Evolutionary conservation across 176 grass and related monocot species (phyloP), one percentile per base, ranked within the genome.

Genomic region (Bothriochloa decipiens): DNA sequence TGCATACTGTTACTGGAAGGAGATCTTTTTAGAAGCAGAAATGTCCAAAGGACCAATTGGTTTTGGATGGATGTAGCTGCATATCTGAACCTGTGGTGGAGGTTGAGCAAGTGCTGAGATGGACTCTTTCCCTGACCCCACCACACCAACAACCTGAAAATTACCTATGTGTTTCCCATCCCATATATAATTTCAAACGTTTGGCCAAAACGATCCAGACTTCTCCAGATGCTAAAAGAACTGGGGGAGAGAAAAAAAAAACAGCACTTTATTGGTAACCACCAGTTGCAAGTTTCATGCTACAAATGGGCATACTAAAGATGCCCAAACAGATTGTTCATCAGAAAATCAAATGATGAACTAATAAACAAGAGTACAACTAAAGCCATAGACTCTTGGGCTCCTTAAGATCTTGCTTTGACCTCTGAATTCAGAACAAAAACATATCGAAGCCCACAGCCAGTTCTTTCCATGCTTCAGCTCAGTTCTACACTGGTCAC

Each of bases 1-100:
- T 71, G 69, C 32, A 55, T 70, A 83, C 74, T 70, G 47, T 86
- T 83, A 62, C 17, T 76, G 17, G 11, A 77, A 52, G 35, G 63
- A 50, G 89, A 84, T 81, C 64, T 40, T 79, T 80, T 74, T 47
- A 42, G 52, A 75, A 53, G 62, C 37, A 78, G 82, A 85, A 85
- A 84, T 43, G 75, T 87, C 89, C 84, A 87, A 72, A 57, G 53
- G 69, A 55, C 80, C 53, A 39, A 55, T 66, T 68, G 71, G 57
- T 72, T 92, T 89, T 27, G 84, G 86, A 87, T 87, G 87, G 92
- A 74, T 77, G 87, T n/a, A 53, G 81, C 50, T 47, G 84, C 72
- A 87, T 91, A 90, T 94, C 92, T 82, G 46, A 94, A 89, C 70
- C 53, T 41, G 89, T 91, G 92, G 89, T 91, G 82, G 92, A 83